phyloP scores from a whole-genome alignment of 2,329 filamentous ascomycete species.

The Graphilbum fragrans region DNA sequence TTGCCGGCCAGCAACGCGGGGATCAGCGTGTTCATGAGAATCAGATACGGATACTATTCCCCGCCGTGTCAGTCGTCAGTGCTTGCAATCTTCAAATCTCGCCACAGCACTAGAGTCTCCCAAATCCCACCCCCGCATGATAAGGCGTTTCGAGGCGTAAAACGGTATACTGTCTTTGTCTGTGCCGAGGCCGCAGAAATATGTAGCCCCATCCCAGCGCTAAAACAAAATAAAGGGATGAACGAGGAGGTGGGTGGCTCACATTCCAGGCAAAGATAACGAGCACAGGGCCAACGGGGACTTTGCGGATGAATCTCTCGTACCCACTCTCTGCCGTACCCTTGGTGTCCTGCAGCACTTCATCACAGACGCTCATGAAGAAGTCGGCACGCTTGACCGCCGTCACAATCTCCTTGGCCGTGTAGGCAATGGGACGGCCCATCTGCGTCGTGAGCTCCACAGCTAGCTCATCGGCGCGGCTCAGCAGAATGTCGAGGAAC shows the following conservation, averaged over 20 bases:
- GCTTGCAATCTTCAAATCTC: background rate
- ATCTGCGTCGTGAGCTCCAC: constrained; percentile 87
- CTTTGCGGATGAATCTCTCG: constrained; percentile 79
- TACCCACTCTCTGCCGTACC: constrained; percentile 81
- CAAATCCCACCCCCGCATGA: too few species aligned
- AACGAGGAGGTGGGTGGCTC: constrained; percentile 22
- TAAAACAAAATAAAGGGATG: background rate
- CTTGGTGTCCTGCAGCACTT: constrained; percentile 65
- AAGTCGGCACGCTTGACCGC: constrained; percentile 79
- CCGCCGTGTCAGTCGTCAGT: background rate
- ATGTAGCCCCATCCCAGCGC: too few species aligned
- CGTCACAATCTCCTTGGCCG: constrained; percentile 70
- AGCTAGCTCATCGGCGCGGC: constrained; percentile 68
- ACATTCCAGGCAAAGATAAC: constrained; percentile 96
- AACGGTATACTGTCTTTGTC: too few species aligned
- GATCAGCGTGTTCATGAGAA: constrained; percentile 82
- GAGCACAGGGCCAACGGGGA: constrained; percentile 76
- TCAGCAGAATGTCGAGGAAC: constrained; percentile 58
- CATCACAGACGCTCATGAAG: constrained; percentile 69
- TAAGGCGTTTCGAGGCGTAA: too few species aligned
- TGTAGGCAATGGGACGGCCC: constrained; percentile 84
- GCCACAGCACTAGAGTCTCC: too few species aligned
- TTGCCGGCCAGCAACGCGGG: constrained; percentile 87
- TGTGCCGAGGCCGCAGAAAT: too few species aligned
- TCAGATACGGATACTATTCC: constrained; percentile 97